Conservation (phyloP, 1,284 basidiomycete species). For the Chalciporus sp. region DNA sequence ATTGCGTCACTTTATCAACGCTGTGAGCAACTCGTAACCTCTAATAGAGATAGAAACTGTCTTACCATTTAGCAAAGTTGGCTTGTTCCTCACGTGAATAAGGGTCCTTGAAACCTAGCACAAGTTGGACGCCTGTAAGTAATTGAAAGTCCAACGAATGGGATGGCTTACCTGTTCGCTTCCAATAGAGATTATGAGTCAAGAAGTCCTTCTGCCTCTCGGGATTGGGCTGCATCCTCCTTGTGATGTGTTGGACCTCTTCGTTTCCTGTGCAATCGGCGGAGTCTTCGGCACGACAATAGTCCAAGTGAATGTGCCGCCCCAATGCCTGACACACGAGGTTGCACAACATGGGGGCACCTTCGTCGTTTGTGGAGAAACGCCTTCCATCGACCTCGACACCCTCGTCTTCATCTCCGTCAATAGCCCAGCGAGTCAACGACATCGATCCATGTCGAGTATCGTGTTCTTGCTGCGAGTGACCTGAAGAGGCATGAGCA, state of each 20-base stretch:
- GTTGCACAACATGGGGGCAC: slow-evolving; percentile 67
- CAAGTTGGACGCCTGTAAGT: neutral
- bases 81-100: slow-evolving; percentile 57
- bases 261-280: slow-evolving; percentile 40
- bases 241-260: slow-evolving; percentile 49
- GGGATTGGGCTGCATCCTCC: slow-evolving; percentile 47
- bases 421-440: slow-evolving; percentile 54
- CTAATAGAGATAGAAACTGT: neutral
- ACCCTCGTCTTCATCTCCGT: slow-evolving; percentile 45
- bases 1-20: slow-evolving; percentile 48
- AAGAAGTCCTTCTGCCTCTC: slow-evolving; percentile 53
- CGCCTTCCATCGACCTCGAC: slow-evolving; percentile 58
- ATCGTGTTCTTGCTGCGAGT: slow-evolving; percentile 61
- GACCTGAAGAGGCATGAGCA: slow-evolving; percentile 40
- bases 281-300: slow-evolving; percentile 47
- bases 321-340: slow-evolving; percentile 57
- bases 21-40: neutral
- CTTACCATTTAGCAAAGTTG: slow-evolving; percentile 56
- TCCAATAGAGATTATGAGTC: slow-evolving; percentile 59
- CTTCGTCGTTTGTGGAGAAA: slow-evolving; percentile 57
- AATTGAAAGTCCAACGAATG: neutral
- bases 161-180: slow-evolving; percentile 45
- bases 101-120: slow-evolving; percentile 47
- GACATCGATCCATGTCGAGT: slow-evolving; percentile 69
- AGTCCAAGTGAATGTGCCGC: slow-evolving; percentile 58